Conservation (phyloP, 306 rosid species). For the Casuarina equisetifolia region DNA sequence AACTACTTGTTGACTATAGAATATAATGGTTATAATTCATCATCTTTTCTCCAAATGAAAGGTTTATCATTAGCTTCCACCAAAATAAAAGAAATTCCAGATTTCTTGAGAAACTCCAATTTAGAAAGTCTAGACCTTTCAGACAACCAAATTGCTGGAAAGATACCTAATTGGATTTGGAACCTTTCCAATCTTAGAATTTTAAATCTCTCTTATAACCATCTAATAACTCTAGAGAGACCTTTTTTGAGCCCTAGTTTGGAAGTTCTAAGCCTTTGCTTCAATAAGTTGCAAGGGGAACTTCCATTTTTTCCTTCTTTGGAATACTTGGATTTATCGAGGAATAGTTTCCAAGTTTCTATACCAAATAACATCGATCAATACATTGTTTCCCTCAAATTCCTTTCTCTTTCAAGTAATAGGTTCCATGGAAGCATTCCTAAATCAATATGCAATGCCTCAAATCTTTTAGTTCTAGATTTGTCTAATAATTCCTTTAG, state of each 20-base stretch:
- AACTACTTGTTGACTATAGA: neutral
- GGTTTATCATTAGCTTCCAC: neutral
- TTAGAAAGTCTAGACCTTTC: neutral
- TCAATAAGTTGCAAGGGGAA: constrained; percentile 36
- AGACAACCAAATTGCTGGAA: neutral
- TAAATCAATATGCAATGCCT: constrained; percentile 29
- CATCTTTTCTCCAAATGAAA: neutral
- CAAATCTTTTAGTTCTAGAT: constrained; percentile 34
- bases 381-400: fast-evolving
- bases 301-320: neutral
- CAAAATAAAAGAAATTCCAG: neutral
- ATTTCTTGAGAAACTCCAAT: neutral
- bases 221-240: neutral
- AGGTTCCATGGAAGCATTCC: constrained; percentile 27
- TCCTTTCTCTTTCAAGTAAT: constrained; percentile 13
- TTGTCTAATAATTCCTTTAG: constrained; percentile 26
- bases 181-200: neutral
- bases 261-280: constrained; percentile 29
- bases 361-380: constrained; percentile 20
- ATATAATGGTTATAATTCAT: neutral
- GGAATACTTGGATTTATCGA: constrained; percentile 41
- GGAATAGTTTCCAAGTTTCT: constrained; percentile 33
- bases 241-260: neutral
- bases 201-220: constrained; percentile 56
- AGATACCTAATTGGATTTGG: neutral